Evolutionary conservation across 352 stramenopile species (phyloP), one percentile per base, ranked within the genome.

Genomic region (Thraustotheca clavata): DNA sequence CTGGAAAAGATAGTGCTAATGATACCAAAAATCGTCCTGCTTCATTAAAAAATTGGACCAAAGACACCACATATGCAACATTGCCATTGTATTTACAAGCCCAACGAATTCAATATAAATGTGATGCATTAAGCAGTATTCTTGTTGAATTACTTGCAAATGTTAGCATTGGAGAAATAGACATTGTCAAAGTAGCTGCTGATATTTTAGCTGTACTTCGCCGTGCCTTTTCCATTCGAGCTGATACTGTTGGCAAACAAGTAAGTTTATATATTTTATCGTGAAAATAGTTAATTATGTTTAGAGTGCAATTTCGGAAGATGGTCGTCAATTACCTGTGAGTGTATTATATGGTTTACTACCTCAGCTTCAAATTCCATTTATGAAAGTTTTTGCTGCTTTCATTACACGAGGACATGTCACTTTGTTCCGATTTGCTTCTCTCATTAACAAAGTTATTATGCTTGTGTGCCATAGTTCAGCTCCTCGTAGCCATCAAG

Each of bases 241-340:
- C 78, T 7, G 73, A 86, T 22, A 80, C 91, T 36, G 75, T 91
- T 43, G 84, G 84, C 46, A 90, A 90, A 72, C 82, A 91, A 24
- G 39, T 47, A 2, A n/a, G n/a, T 43, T 43, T n/a, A n/a, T 27
- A 27, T 24, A 27, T 47, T 47, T 24, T 43, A 20, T 43, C 39
- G 22, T 47, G 2, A n/a, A 4, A 5, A 24, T 4, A 27, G n/a
- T 47, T 4, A 47, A 27, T 2, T 24, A 47, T 24, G 4, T 47
- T 2, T 47, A 47, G 59, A 89, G 77, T 9, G 82, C 79, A 18
- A 73, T 91, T 24, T 94, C 84, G 4, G 79, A 89, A 22, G 82
- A 94, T 69, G 84, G 84, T 31, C 71, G 80, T n/a, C 76, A 79
- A 0, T 68, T 94, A 3, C 84, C 84, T 0, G 52, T 77, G 18